phyloP scores from a whole-genome alignment of 495 filamentous ascomycete genomes.

The Penicillium paradoxum region DNA sequence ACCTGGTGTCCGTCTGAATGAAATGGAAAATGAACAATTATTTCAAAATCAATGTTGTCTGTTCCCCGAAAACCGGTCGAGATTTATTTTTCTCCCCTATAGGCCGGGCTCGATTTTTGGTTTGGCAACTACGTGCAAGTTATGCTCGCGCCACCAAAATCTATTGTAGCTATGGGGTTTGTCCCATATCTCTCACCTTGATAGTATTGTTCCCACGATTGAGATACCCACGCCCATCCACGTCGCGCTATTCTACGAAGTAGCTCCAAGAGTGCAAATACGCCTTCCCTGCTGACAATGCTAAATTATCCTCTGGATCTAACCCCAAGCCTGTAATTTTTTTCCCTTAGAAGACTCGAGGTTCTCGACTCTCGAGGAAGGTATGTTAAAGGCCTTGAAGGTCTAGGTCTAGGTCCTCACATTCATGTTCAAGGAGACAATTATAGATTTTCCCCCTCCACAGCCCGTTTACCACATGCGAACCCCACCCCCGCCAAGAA shows the following conservation, averaged over 20 bases:
- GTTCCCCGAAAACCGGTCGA: slow-evolving; percentile 10
- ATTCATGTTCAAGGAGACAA: background rate
- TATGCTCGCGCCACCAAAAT: background rate
- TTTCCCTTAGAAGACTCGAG: background rate
- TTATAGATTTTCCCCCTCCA: slow-evolving; percentile 1
- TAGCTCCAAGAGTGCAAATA: background rate
- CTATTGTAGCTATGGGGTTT: slow-evolving; percentile 3
- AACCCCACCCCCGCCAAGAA: slow-evolving; percentile 6
- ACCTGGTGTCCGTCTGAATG: slow-evolving; percentile 44
- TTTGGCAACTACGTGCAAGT: background rate
- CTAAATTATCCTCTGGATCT: background rate
- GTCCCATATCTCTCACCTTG: background rate
- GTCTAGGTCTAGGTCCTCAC: background rate
- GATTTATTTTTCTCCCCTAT: background rate
- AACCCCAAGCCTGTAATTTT: background rate
- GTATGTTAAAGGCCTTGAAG: background rate
- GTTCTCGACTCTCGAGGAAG: background rate
- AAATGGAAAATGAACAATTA: slow-evolving; percentile 46
- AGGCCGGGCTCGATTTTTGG: background rate
- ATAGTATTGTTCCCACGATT: background rate
- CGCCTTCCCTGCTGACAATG: too few species aligned
- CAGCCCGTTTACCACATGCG: background rate
- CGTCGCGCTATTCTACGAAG: too few species aligned
- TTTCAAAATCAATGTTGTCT: slow-evolving; percentile 26
- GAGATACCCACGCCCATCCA: background rate